Conservation (phyloP, 1,284 basidiomycete species). For the Fomitiporia mediterranea region DNA sequence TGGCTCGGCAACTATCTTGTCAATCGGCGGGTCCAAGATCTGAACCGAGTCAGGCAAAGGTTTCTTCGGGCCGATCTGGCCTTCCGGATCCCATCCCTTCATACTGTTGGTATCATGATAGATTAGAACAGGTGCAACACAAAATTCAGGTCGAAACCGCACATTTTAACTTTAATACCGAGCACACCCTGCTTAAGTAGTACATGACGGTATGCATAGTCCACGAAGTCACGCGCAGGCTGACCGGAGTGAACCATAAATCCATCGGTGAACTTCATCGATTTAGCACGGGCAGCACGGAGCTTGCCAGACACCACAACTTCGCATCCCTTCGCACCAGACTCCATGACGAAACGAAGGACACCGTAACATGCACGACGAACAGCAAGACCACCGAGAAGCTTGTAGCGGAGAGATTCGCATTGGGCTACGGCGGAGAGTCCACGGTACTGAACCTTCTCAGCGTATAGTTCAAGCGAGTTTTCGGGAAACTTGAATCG, state of each 20-base stretch:
- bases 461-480: slow-evolving; percentile 98
- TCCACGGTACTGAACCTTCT: slow-evolving; percentile 99
- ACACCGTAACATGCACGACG: slow-evolving; percentile 99
- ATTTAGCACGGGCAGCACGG: slow-evolving; percentile 99
- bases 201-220: slow-evolving; percentile 98
- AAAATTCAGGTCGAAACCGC: slow-evolving; percentile 30
- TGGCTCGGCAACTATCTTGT: slow-evolving; percentile 77
- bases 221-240: slow-evolving; percentile 94
- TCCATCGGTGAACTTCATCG: slow-evolving; percentile 99
- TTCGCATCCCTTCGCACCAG: slow-evolving; percentile 99
- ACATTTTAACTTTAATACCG: slow-evolving; percentile 99
- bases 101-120: slow-evolving; percentile 54
- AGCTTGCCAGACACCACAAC: slow-evolving; percentile 99
- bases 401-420: slow-evolving; percentile 98
- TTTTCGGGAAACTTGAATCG: slow-evolving; percentile 99
- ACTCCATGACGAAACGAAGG: slow-evolving; percentile 99
- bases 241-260: slow-evolving; percentile 99
- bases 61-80: slow-evolving; percentile 83
- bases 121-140: neutral
- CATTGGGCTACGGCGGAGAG: slow-evolving; percentile 98
- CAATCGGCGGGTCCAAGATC: slow-evolving; percentile 80
- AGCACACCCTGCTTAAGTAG: slow-evolving; percentile 98
- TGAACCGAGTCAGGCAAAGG: slow-evolving; percentile 95
- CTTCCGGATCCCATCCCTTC: slow-evolving; percentile 95
- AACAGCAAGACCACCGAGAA: slow-evolving; percentile 98